These are phyloP conservation scores for Micractinium sp. DNA, from an alignment of 139 green algal genomes.

Conservation along the genomic window DNA sequence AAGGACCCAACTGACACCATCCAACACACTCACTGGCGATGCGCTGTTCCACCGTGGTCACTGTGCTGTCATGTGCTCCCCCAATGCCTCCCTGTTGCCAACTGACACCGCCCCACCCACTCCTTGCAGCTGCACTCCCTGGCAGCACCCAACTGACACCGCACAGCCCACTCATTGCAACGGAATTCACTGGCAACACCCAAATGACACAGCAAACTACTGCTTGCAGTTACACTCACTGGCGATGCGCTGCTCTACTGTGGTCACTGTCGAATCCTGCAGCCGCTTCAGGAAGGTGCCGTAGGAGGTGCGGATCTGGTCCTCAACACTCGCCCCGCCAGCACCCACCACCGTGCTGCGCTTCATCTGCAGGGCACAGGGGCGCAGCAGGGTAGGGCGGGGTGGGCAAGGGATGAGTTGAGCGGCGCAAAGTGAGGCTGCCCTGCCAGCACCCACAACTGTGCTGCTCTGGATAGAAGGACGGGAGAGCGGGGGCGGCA, in stretches of 20 bases:
- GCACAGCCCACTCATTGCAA: too few relatives aligned
- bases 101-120: too few relatives aligned
- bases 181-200: too few relatives aligned
- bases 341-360: slow-evolving; percentile 81
- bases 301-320: slow-evolving; percentile 81
- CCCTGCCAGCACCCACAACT: too few relatives aligned
- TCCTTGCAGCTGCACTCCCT: background rate
- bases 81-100: too few relatives aligned
- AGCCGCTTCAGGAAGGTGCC: slow-evolving; percentile 79
- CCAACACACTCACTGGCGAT: too few relatives aligned
- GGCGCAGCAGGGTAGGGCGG: background rate
- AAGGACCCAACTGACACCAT: too few relatives aligned
- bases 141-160: background rate
- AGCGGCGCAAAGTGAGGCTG: too few relatives aligned
- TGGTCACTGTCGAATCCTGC: slow-evolving; percentile 65
- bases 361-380: slow-evolving; percentile 66
- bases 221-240: slow-evolving; percentile 12
- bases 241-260: slow-evolving; percentile 73
- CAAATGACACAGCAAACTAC: background rate
- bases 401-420: background rate
- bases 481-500: background rate
- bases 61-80: too few relatives aligned
- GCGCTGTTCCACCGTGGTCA: too few relatives aligned
- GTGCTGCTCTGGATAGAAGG: background rate
- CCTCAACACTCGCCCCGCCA: slow-evolving; percentile 55